Evolutionary conservation across 2,329 filamentous ascomycete genomes (phyloP).

Genomic region (Penicillium psychrosexuale): DNA sequence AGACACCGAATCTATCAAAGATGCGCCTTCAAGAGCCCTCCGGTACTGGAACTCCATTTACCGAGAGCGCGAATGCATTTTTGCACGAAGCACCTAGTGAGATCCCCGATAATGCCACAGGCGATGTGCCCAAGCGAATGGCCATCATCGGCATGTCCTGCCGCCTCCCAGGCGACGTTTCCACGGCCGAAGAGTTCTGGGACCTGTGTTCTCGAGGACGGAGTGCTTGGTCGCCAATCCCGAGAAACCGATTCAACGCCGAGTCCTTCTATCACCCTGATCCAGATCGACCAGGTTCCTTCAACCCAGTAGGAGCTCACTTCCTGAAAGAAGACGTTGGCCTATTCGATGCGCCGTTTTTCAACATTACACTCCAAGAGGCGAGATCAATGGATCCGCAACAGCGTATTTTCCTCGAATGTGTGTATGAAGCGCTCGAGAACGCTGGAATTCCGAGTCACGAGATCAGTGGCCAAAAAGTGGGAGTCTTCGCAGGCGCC

Average conservation of each 20-base stretch:
- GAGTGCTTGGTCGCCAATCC: constrained; percentile 22
- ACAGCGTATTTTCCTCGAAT: constrained; percentile 27
- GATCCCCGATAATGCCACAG: neutral
- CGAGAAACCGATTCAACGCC: constrained; percentile 22
- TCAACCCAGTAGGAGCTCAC: constrained; percentile 24
- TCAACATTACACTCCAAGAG: constrained; percentile 27
- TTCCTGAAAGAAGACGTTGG: constrained; percentile 29
- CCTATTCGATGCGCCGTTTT: constrained; percentile 29
- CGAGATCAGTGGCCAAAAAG: constrained; percentile 16
- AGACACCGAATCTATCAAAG: neutral
- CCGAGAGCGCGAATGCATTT: neutral
- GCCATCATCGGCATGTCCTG: constrained; percentile 30
- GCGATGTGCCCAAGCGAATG: constrained; percentile 14
- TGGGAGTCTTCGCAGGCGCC: constrained; percentile 24
- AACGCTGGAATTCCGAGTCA: constrained; percentile 26
- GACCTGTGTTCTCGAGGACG: constrained; percentile 21
- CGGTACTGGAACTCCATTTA: constrained; percentile 13
- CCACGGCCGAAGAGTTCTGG: constrained; percentile 24
- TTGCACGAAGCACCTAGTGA: neutral
- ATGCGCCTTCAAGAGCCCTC: constrained; percentile 20
- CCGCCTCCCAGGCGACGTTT: constrained; percentile 25
- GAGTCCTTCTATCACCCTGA: constrained; percentile 24
- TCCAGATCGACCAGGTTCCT: constrained; percentile 19
- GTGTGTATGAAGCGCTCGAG: constrained; percentile 28
- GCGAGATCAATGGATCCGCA: constrained; percentile 25